These are phyloP conservation scores for Hibiscus trionum DNA, from an alignment of 345 rosid genomes.

Conservation along the genomic window DNA sequence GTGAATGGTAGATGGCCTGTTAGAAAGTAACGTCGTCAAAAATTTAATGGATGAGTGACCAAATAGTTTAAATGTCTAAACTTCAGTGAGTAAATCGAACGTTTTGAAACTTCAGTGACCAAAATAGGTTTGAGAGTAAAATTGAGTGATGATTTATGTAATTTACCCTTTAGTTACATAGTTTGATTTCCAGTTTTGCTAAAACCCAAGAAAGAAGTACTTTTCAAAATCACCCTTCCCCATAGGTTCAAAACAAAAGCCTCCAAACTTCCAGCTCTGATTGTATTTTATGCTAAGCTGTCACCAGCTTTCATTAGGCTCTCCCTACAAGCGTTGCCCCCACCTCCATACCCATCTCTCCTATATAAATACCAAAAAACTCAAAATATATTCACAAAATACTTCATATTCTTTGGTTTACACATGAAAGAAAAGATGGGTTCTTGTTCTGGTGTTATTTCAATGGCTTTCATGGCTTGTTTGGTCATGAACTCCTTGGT, in stretches of 20 bases:
- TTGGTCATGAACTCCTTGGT: slow-evolving; percentile 17
- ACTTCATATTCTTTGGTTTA: not conserved
- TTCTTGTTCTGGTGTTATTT: slow-evolving; percentile 1
- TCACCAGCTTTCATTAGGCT: slow-evolving; percentile 17
- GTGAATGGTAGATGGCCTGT: too few species aligned
- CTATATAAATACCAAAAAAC: not conserved
- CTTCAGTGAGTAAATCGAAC: too few species aligned
- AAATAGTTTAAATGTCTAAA: too few species aligned
- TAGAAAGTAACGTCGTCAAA: too few species aligned
- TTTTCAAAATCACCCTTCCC: not conserved
- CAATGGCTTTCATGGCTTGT: slow-evolving; percentile 13
- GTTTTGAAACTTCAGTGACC: too few species aligned
- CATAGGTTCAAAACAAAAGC: slow-evolving; percentile 19
- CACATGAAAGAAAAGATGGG: slow-evolving; percentile 5
- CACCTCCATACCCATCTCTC: not conserved
- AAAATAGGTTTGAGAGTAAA: too few species aligned
- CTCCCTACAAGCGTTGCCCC: slow-evolving; percentile 24
- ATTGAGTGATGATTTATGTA: too few species aligned
- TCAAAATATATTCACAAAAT: not conserved
- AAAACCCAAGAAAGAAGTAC: not conserved
- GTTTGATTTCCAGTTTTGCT: not conserved
- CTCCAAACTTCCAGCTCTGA: slow-evolving; percentile 23
- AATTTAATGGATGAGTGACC: too few species aligned
- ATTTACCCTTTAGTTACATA: not conserved
- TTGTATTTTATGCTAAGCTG: slow-evolving; percentile 20